Conservation (phyloP, 306 rosid genomes). For the Arachis hypogaea region DNA sequence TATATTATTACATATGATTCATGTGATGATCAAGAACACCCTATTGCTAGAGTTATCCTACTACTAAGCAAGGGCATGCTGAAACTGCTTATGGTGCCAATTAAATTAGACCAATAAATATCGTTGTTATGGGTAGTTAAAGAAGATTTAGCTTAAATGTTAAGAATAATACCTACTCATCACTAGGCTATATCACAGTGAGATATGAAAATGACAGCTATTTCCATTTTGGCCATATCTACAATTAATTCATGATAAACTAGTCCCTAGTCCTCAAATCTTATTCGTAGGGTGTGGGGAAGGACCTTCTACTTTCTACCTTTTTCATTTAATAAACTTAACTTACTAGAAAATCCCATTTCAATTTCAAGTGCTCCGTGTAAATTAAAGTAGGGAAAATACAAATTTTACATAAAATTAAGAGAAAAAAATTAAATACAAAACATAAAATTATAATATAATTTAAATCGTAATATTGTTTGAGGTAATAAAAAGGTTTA, state of each 20-base stretch:
- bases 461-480: too few species aligned
- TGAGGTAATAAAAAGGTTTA: too few species aligned
- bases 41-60: constrained; percentile 10
- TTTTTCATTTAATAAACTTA: constrained; percentile 20
- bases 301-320: constrained; percentile 14
- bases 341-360: constrained; percentile 21
- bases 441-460: too few species aligned
- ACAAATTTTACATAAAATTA: too few species aligned
- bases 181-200: constrained; percentile 29
- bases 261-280: constrained; percentile 30
- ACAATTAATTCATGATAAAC: constrained; percentile 24
- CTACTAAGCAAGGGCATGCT: constrained; percentile 18
- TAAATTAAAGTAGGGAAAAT: background rate
- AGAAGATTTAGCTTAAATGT: constrained; percentile 36
- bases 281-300: constrained; percentile 11
- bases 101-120: constrained; percentile 27
- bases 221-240: constrained; percentile 23
- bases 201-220: constrained; percentile 47
- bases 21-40: constrained; percentile 12
- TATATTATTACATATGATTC: constrained; percentile 30
- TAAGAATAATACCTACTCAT: constrained; percentile 38
- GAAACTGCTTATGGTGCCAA: constrained; percentile 14
- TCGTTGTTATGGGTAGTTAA: constrained; percentile 34
- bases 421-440: too few species aligned
- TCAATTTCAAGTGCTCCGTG: background rate